These are phyloP conservation scores for Penicillium riverlandense DNA, from an alignment of 495 filamentous ascomycete genomes.

Conservation along the genomic window DNA sequence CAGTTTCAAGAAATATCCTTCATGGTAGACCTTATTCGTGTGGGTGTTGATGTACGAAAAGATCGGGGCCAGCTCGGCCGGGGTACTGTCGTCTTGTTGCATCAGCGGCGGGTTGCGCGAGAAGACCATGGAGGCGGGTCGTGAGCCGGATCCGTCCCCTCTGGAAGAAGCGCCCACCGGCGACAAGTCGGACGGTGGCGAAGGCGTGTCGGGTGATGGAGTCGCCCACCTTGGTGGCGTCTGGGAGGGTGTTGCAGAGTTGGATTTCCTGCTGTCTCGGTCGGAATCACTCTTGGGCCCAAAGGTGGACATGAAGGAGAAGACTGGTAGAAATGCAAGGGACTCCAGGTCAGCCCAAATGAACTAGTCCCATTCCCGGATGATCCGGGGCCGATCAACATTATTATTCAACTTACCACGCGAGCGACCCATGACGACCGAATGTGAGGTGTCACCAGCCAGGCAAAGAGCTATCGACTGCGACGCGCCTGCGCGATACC, in stretches of 20 bases:
- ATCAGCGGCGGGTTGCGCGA: slow-evolving; percentile 83
- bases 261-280: slow-evolving; percentile 23
- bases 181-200: slow-evolving; percentile 23
- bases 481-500: slow-evolving; percentile 7
- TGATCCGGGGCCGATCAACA: slow-evolving; percentile 13
- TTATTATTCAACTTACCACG: slow-evolving; percentile 19
- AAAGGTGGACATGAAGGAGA: slow-evolving; percentile 58
- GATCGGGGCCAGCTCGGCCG: slow-evolving; percentile 88
- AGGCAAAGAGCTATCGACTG: slow-evolving; percentile 1
- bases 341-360: not conserved
- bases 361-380: slow-evolving; percentile 10
- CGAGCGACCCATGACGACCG: slow-evolving; percentile 33
- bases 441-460: slow-evolving; percentile 2
- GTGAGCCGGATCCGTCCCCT: slow-evolving; percentile 36
- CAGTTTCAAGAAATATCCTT: slow-evolving; percentile 94
- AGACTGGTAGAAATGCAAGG: slow-evolving; percentile 41
- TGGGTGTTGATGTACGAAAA: slow-evolving; percentile 94
- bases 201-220: slow-evolving; percentile 31
- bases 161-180: slow-evolving; percentile 13
- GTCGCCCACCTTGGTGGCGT: slow-evolving; percentile 27
- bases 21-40: slow-evolving; percentile 91
- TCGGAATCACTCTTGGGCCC: slow-evolving; percentile 26
- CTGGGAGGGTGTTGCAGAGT: slow-evolving; percentile 14
- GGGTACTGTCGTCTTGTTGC: slow-evolving; percentile 75
- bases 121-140: slow-evolving; percentile 61